Percentiles rank a stretch among this genome's conserved stretches.
These are phyloP conservation scores for Leucaena leucocephala DNA, from an alignment of 306 rosid species.

Conservation along the genomic window DNA sequence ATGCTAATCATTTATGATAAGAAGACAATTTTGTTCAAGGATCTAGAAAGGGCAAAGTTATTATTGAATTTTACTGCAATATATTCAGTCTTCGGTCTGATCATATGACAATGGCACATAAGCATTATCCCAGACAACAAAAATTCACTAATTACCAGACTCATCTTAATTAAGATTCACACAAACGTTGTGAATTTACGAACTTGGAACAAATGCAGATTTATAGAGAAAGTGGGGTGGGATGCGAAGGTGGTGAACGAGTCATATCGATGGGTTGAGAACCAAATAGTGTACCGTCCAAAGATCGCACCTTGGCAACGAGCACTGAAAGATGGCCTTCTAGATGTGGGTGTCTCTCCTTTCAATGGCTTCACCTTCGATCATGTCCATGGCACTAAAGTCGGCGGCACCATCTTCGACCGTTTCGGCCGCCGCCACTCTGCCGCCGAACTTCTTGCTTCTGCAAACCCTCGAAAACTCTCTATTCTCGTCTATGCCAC, in stretches of 20 bases:
- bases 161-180: not conserved
- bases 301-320: slow-evolving; percentile 57
- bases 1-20: no score
- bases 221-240: slow-evolving; percentile 74
- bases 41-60: no score
- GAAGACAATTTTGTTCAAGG: no score
- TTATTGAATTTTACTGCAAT: no score
- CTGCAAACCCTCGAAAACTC: slow-evolving; percentile 67
- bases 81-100: no score
- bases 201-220: slow-evolving; percentile 52
- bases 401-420: slow-evolving; percentile 95
- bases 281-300: slow-evolving; percentile 81
- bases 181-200: not conserved
- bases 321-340: slow-evolving; percentile 74
- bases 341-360: slow-evolving; percentile 77
- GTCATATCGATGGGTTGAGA: slow-evolving; percentile 87
- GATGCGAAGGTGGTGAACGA: slow-evolving; percentile 72
- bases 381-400: slow-evolving; percentile 85
- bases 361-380: slow-evolving; percentile 94
- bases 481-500: slow-evolving; percentile 75
- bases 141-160: not conserved
- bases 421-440: slow-evolving; percentile 84
- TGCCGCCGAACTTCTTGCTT: slow-evolving; percentile 77
- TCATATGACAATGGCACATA: no score
- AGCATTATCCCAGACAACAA: not conserved